Evolutionary conservation across 2,329 filamentous ascomycete genomes (phyloP), one percentile per base, ranked within the genome.

Genomic region (Allantophomopsis cytisporea): DNA sequence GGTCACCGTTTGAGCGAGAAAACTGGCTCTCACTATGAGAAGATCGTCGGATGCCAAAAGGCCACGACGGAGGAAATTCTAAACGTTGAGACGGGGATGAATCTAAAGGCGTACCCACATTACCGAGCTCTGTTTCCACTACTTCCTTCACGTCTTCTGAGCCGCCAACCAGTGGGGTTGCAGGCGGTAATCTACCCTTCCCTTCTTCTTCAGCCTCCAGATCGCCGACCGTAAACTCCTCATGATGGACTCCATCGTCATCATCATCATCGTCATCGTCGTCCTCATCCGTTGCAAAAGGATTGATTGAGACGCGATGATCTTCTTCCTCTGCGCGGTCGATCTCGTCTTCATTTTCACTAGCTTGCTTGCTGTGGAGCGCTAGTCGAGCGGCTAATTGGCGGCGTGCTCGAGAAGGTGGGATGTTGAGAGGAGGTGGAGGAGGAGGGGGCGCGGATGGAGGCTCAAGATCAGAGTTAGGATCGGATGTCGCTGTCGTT

Each of bases 371-470:
- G 48, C 78, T 75, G 47, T 85, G 82, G 60, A 82, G 74, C 2
- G 84, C 75, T 52, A 96, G 69, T 11, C 88, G 77, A 11, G 84
- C 83, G n/a, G 87, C 88, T n/a, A 96, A 73, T 58, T 94, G 86
- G 40, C 86, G 71, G 38, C 89, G 77, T 7, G 89, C 89, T 39
- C 89, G 77, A 7, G 86, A 93, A 2, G 89, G 88, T 1, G 83
- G 80, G 30, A 89, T 78, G 56, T 89, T 91, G 52, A 94, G 67
- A 11, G 87, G 85, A 23, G 83, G 80, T 16, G 77, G 83, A n/a
- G 81, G 80, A 1, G 75, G 71, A 2, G 73, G 74, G 2, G 74
- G 73, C 6, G 73, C 69, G 11, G 72, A 74, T 2, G 71, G 75
- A 36, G 71, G 73, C 41, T 69, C 66, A 49, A 74, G 58, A 38